Conservation (phyloP, 208 protist species). For the Crithidia bombi region DNA sequence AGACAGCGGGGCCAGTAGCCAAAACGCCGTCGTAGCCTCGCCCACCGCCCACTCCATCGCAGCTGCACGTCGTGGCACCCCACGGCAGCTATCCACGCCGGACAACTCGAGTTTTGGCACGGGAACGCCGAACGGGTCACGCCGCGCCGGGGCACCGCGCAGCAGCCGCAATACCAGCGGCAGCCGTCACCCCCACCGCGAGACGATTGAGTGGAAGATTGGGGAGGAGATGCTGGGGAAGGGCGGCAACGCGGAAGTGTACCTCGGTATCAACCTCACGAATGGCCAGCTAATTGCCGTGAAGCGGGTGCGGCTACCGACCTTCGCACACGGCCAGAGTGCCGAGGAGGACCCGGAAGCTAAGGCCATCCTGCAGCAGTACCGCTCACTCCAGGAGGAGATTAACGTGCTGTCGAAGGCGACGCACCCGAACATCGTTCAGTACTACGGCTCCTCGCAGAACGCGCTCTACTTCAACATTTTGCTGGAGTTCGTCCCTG, state of each 20-base stretch:
- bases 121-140: slow-evolving; percentile 30
- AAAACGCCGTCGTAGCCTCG: slow-evolving; percentile 20
- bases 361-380: slow-evolving; percentile 79
- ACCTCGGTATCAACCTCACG: slow-evolving; percentile 90
- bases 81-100: slow-evolving; percentile 44
- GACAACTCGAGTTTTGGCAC: slow-evolving; percentile 50
- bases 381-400: slow-evolving; percentile 86
- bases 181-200: slow-evolving; percentile 44
- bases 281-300: slow-evolving; percentile 92
- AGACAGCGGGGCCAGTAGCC: slow-evolving; percentile 29
- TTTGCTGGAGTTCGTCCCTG: slow-evolving; percentile 91
- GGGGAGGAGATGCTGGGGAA: slow-evolving; percentile 91
- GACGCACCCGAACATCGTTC: slow-evolving; percentile 90
- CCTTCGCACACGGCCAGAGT: slow-evolving; percentile 21
- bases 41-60: slow-evolving; percentile 11
- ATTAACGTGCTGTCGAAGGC: slow-evolving; percentile 91
- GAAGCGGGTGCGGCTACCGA: slow-evolving; percentile 85
- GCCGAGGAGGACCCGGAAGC: slow-evolving; percentile 46
- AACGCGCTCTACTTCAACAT: slow-evolving; percentile 91
- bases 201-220: slow-evolving; percentile 93
- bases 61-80: slow-evolving; percentile 38
- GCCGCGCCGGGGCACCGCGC: slow-evolving; percentile 10
- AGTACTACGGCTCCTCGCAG: slow-evolving; percentile 89
- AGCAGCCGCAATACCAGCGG: slow-evolving; percentile 30
- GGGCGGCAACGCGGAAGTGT: slow-evolving; percentile 90